Conservation (phyloP, 192 early-diverging fungal genomes). For the Rhizoclosmatium sp. region DNA sequence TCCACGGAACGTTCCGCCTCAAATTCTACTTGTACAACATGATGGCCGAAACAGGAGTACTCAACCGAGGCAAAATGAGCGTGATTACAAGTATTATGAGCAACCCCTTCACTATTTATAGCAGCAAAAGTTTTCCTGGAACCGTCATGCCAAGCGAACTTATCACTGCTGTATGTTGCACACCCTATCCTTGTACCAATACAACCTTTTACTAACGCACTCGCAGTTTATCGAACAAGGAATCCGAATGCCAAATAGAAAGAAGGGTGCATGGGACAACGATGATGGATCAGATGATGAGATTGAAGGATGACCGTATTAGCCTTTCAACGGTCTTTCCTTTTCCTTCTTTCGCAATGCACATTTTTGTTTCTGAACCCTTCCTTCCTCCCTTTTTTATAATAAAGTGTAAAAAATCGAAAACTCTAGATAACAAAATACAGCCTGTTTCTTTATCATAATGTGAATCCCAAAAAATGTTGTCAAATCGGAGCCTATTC, state of each 20-base stretch:
- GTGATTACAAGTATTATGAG: conserved; percentile 35
- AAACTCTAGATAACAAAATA: not conserved
- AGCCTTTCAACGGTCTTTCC: no score
- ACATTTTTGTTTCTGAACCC: not conserved
- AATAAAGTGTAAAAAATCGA: not conserved
- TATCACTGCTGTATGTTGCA: conserved; percentile 16
- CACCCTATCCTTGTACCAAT: no score
- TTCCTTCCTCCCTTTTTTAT: not conserved
- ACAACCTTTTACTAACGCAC: not conserved
- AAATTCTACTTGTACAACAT: conserved; percentile 36
- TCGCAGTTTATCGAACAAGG: conserved; percentile 37
- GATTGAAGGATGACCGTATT: not conserved
- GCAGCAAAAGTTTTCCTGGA: conserved; percentile 39
- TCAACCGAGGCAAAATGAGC: conserved; percentile 30
- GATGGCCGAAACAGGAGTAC: conserved; percentile 20
- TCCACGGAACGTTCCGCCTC: conserved; percentile 31
- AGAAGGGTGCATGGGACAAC: conserved; percentile 28
- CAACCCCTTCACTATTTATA: conserved; percentile 35
- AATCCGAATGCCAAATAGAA: conserved; percentile 29
- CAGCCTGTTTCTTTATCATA: not conserved
- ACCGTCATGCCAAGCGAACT: conserved; percentile 32
- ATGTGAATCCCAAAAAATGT: not conserved
- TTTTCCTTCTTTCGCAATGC: no score
- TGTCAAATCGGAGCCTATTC: not conserved
- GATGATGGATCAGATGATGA: conserved; percentile 27